phyloP scores from a whole-genome alignment of 805 yeast species.

The Suhomyces sp. region DNA sequence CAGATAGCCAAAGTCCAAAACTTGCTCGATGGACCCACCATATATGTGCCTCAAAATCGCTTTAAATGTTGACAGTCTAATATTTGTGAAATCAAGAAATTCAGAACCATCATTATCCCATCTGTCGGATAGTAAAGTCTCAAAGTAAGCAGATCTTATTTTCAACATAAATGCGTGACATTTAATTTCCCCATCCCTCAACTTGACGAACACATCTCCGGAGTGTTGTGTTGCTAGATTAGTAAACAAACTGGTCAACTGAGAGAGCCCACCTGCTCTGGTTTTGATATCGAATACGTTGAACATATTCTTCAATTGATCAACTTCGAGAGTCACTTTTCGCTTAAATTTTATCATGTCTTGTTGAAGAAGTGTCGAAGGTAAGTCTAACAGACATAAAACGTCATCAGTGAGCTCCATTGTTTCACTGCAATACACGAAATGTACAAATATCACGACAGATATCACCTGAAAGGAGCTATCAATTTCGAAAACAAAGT shows the following conservation, averaged over 20 bases:
- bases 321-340: slow-evolving; percentile 7
- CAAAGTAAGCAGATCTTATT: slow-evolving; percentile 62
- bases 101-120: slow-evolving; percentile 44
- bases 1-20: slow-evolving; percentile 34
- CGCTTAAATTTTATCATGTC: background rate
- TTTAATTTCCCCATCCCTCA: slow-evolving; percentile 46
- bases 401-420: slow-evolving; percentile 3
- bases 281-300: slow-evolving; percentile 2
- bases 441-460: slow-evolving; percentile 40
- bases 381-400: background rate
- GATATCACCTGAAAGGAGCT: slow-evolving; percentile 32
- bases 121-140: slow-evolving; percentile 49
- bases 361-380: background rate
- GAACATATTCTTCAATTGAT: slow-evolving; percentile 8
- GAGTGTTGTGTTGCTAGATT: slow-evolving; percentile 7
- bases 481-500: slow-evolving; percentile 17
- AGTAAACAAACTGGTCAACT: background rate
- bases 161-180: slow-evolving; percentile 54
- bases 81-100: slow-evolving; percentile 42
- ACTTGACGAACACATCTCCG: slow-evolving; percentile 43
- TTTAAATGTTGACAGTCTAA: slow-evolving; percentile 42
- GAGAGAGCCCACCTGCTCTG: background rate
- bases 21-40: slow-evolving; percentile 45
- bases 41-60: slow-evolving; percentile 54
- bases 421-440: slow-evolving; percentile 34